These are phyloP conservation scores for Blastobotrys raffinosifermentans DNA, from an alignment of 1,139 yeast species.

Conservation along the genomic window DNA sequence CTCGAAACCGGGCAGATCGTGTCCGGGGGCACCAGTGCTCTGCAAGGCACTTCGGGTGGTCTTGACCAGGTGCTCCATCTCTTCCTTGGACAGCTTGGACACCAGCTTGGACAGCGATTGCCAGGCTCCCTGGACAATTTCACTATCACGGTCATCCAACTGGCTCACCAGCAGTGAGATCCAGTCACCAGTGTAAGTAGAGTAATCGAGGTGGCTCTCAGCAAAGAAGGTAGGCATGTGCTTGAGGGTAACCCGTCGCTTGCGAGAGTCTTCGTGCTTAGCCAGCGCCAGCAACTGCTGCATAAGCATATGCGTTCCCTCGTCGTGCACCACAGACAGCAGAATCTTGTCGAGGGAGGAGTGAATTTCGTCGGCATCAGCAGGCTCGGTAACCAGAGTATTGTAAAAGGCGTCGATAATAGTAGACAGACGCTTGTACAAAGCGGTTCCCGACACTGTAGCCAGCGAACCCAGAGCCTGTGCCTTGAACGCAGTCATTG, in stretches of 20 bases:
- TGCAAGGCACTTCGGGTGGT: constrained; percentile 73
- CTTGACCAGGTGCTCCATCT: constrained; percentile 67
- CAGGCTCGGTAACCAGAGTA: constrained; percentile 44
- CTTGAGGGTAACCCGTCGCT: constrained; percentile 60
- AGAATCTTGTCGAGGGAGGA: constrained; percentile 62
- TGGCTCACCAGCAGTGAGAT: constrained; percentile 64
- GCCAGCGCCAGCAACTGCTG: constrained; percentile 72
- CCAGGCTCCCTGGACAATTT: constrained; percentile 65
- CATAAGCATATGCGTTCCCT: constrained; percentile 79
- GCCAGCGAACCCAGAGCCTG: constrained; percentile 84
- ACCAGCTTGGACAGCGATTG: constrained; percentile 61
- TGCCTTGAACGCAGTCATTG: constrained; percentile 80
- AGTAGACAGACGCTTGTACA: constrained; percentile 63
- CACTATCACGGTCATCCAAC: constrained; percentile 62
- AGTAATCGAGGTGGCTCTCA: constrained; percentile 60
- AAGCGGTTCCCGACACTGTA: constrained; percentile 81
- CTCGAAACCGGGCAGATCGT: constrained; percentile 67
- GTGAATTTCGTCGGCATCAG: constrained; percentile 39
- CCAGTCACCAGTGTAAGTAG: constrained; percentile 70
- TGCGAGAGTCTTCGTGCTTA: constrained; percentile 66
- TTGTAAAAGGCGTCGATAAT: constrained; percentile 69
- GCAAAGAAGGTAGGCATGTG: constrained; percentile 70
- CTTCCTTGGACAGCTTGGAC: constrained; percentile 53
- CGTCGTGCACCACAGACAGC: constrained; percentile 67
- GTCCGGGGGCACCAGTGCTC: constrained; percentile 57